Evolutionary conservation across 2,329 filamentous ascomycete genomes (phyloP).

Genomic region (Escovopsis sp.): DNA sequence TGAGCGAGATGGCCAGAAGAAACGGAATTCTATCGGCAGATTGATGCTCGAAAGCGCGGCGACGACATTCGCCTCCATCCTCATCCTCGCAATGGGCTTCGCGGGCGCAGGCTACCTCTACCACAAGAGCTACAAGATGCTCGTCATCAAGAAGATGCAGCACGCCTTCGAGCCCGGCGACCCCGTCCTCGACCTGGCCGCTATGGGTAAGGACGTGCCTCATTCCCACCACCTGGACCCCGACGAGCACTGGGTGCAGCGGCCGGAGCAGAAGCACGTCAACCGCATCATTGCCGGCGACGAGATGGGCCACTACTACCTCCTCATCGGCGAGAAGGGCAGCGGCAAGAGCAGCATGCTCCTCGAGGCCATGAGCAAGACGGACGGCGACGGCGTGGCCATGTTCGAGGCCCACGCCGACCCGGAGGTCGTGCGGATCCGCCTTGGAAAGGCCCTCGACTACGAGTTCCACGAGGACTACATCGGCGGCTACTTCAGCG

Average conservation of each 20-base stretch:
- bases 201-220: conserved; percentile 42
- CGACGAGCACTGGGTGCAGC: conserved; percentile 52
- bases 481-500: conserved; percentile 90
- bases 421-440: conserved; percentile 83
- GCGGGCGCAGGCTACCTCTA: conserved; percentile 59
- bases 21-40: conserved; percentile 23
- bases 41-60: conserved; percentile 63
- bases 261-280: conserved; percentile 68
- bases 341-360: conserved; percentile 96
- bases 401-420: conserved; percentile 97
- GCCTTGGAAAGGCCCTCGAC: conserved; percentile 84
- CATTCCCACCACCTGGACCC: conserved; percentile 23
- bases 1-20: too few species aligned
- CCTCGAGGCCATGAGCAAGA: conserved; percentile 84
- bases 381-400: conserved; percentile 73
- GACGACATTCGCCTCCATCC: conserved; percentile 61
- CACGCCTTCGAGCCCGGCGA: conserved; percentile 87
- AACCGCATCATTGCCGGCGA: conserved; percentile 69
- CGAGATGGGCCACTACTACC: conserved; percentile 69
- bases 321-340: conserved; percentile 89
- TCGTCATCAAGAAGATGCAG: conserved; percentile 85
- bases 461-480: conserved; percentile 98
- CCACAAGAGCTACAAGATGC: conserved; percentile 73
- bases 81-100: conserved; percentile 53
- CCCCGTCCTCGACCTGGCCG: conserved; percentile 70